Evolutionary conservation across 129 eudicot genomes (phyloP).

Genomic region (Flaveria sonorensis): DNA sequence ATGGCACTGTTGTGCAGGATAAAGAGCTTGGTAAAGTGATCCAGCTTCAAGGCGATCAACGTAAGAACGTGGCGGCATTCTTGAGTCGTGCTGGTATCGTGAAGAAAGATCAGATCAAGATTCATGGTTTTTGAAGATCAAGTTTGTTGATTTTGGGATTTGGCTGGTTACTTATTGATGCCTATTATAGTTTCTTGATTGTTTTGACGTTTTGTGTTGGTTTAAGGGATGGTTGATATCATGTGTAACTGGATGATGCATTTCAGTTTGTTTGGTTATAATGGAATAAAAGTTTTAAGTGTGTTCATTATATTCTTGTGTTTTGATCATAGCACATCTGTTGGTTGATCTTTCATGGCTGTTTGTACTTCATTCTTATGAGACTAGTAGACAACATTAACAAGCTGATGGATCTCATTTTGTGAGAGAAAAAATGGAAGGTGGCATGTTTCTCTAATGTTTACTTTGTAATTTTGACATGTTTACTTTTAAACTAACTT

Average conservation of each 20-base stretch:
- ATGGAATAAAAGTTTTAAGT: slow-evolving; percentile 25
- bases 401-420: background rate
- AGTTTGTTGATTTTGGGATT: background rate
- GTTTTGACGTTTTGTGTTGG: slow-evolving; percentile 10
- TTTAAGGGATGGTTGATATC: background rate
- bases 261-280: slow-evolving; percentile 7
- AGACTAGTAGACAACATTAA: background rate
- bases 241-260: slow-evolving; percentile 26
- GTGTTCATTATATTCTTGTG: background rate
- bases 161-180: slow-evolving; percentile 17
- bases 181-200: slow-evolving; percentile 21
- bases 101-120: slow-evolving; percentile 84
- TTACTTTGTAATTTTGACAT: no score
- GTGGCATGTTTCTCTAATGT: no score
- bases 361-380: background rate
- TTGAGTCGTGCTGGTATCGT: slow-evolving; percentile 62
- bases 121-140: slow-evolving; percentile 76
- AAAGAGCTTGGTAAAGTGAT: slow-evolving; percentile 85
- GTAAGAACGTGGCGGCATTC: slow-evolving; percentile 83
- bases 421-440: background rate
- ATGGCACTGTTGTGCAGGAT: slow-evolving; percentile 88
- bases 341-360: background rate
- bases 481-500: no score
- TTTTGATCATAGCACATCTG: background rate
- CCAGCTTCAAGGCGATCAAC: slow-evolving; percentile 93